These are phyloP conservation scores for Xylaria sp. DNA, from an alignment of 2,329 filamentous ascomycete genomes.

Conservation along the genomic window DNA sequence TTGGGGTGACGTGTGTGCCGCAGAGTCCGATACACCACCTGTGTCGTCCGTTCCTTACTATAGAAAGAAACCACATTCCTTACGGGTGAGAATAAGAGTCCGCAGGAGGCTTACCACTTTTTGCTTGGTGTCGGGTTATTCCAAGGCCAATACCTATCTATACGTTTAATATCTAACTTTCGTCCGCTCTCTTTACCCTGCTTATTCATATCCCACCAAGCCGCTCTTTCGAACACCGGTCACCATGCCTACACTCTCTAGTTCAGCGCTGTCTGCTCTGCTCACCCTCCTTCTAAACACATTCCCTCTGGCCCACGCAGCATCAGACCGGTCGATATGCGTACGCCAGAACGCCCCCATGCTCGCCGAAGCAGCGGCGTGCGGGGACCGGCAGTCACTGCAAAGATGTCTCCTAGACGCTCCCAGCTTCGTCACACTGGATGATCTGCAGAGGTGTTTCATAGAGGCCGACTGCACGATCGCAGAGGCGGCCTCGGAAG, in stretches of 20 bases:
- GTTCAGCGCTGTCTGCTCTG: constrained; percentile 34
- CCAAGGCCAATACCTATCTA: background rate
- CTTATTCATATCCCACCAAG: background rate
- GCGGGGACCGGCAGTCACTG: constrained; percentile 51
- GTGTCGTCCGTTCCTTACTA: background rate
- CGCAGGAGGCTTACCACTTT: background rate
- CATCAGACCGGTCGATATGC: constrained; percentile 44
- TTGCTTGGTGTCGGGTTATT: background rate
- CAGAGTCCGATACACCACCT: background rate
- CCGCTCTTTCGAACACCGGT: background rate
- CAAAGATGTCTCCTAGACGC: constrained; percentile 49
- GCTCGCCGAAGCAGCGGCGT: constrained; percentile 49
- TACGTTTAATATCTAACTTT: constrained; percentile 1
- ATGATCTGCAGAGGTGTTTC: constrained; percentile 48
- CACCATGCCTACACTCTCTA: constrained; percentile 27
- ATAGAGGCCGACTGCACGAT: constrained; percentile 44
- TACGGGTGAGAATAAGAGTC: background rate
- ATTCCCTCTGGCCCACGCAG: constrained; percentile 37
- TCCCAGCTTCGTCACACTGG: constrained; percentile 37
- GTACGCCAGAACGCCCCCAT: constrained; percentile 46
- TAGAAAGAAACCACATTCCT: background rate
- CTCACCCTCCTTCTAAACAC: constrained; percentile 43
- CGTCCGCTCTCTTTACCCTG: background rate
- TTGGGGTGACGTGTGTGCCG: background rate
- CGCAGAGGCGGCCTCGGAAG: constrained; percentile 44